Evolutionary conservation across 139 green algal species (phyloP), one percentile per base, ranked within the genome.

Genomic region (Microglena sp.): DNA sequence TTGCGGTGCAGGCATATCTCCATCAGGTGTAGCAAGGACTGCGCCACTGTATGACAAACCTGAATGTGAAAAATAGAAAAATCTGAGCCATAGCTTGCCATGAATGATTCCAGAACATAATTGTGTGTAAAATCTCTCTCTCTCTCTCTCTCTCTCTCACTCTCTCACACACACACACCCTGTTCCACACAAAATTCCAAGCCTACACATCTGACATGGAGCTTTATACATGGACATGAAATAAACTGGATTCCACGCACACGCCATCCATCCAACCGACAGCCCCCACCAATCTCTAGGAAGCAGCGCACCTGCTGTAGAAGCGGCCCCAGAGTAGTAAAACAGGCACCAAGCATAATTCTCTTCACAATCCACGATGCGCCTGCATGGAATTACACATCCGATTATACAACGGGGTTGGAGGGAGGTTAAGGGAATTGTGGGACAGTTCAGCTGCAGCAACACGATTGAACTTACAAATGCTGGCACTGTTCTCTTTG

Each of bases 301-400:
- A 53, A 53, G 43, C 18, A 53, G 21, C 43, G 43, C 58, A 72
- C 77, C 74, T 18, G 72, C 77, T 1, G 68, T 72, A 2, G 75
- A 75, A 1, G 84, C 88, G 21, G 83, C 86, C 0, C 85, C 85
- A 6, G 61, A 69, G 70, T 95, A 95, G 71, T 90, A 91, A 61
- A 92, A 92, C 5, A 96, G 64, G 1, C 64, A 83, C 65, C 65
- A 71, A 6, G 44, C 54, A 5, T 96, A 67, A 46, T 86, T 81
- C 6, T 96, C 90, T 1, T 78, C 68, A 33, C 77, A 88, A 70
- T 97, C 89, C 65, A 95, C 68, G 55, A 97, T 92, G 33, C 85
- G 75, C 91, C 90, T 96, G 60, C 81, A 0, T 34, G 46, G 18
- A 69, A n/a, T n/a, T n/a, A n/a, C n/a, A n/a, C n/a, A n/a, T n/a